Percentiles rank a stretch among this genome's conserved stretches.
Evolutionary conservation across 2,329 filamentous ascomycete species (phyloP).

Genomic region (Didymella segeticola): DNA sequence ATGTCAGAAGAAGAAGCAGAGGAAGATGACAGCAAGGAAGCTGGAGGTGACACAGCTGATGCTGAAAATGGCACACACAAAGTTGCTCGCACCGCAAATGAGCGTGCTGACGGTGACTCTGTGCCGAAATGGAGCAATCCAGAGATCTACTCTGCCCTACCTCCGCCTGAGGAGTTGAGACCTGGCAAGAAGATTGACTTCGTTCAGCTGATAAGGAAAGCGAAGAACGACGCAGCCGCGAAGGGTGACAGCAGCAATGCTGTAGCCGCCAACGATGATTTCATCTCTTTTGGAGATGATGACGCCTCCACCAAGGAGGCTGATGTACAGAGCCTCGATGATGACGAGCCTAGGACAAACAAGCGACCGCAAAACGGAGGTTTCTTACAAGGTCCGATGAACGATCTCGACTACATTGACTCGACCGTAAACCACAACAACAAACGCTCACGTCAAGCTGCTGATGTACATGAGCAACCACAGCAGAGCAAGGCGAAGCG

Average conservation of each 20-base stretch:
- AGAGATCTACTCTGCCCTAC: constrained; percentile 88
- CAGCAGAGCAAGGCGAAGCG: constrained; percentile 63
- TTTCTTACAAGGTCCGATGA: constrained; percentile 34
- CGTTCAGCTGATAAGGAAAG: constrained; percentile 89
- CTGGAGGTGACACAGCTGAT: constrained; percentile 29
- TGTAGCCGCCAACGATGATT: constrained; percentile 69
- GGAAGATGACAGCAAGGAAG: constrained; percentile 40
- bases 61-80: constrained; percentile 35
- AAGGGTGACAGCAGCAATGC: constrained; percentile 62
- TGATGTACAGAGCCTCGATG: constrained; percentile 28
- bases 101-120: constrained; percentile 40
- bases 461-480: constrained; percentile 20
- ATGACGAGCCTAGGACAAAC: constrained; percentile 17
- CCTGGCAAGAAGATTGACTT: constrained; percentile 82
- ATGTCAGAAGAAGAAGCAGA: constrained; percentile 49
- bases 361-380: constrained; percentile 11
- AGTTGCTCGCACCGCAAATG: constrained; percentile 25
- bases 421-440: constrained; percentile 1
- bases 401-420: constrained; percentile 24
- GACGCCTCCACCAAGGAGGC: constrained; percentile 57
- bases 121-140: constrained; percentile 92
- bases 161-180: constrained; percentile 73
- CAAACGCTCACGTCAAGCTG: constrained; percentile 15
- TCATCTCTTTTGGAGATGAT: constrained; percentile 82
- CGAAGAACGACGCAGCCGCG: constrained; percentile 67